Evolutionary conservation across 78 protist species (phyloP).

Genomic region (slime mould (Dictyostelium discoideum)): DNA sequence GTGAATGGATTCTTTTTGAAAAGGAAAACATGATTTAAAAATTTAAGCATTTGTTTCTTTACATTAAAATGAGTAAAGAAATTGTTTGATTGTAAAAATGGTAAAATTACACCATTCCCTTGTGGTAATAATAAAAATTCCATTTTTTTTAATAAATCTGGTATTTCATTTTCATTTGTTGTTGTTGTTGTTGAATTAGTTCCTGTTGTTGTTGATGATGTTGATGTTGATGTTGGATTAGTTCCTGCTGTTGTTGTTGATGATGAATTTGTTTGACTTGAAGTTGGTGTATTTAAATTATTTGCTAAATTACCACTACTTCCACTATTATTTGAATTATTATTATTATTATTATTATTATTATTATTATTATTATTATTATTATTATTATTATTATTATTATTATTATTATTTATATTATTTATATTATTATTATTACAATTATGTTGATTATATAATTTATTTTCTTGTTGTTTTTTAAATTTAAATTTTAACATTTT

Average conservation of each 20-base stretch:
- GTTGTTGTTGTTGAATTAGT: neutral
- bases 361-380: neutral
- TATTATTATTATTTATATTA: neutral
- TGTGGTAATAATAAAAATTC: slow-evolving; percentile 42
- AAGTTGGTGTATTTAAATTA: neutral
- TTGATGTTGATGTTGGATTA: neutral
- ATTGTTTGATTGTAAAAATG: slow-evolving; percentile 37
- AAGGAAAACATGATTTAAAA: slow-evolving; percentile 30
- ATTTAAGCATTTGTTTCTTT: slow-evolving; percentile 63
- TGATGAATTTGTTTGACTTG: neutral
- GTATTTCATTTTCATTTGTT: neutral
- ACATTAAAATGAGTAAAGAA: slow-evolving; percentile 6
- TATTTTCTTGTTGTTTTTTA: neutral
- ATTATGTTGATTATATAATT: neutral
- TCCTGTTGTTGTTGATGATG: neutral
- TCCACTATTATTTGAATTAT: neutral
- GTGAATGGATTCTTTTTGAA: slow-evolving; percentile 70
- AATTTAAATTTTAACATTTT: slow-evolving; percentile 59
- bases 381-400: neutral
- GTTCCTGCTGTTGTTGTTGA: neutral
- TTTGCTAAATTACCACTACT: neutral
- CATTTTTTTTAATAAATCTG: slow-evolving; percentile 58
- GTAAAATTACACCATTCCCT: slow-evolving; percentile 39
- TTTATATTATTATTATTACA: neutral
- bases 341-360: neutral